Base-by-base conservation (phyloP, 495 filamentous ascomycete species). In the Gamarada debralockiae region DNA sequence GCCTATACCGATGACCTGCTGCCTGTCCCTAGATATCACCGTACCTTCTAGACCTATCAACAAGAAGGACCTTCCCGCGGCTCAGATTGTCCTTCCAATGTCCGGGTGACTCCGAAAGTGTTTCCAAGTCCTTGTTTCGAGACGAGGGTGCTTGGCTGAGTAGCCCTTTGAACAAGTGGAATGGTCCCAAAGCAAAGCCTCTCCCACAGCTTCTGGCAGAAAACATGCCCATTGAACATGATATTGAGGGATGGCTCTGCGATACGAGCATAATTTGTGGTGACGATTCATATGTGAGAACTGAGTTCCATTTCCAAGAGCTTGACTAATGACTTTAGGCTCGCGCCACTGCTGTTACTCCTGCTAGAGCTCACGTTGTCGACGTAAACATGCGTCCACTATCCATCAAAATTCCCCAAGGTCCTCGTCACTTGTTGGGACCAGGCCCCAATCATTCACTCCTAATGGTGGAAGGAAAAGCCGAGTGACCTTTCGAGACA, bases 301-400 rank as follows among this genome's bases (percentile, higher is more conserved):
- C 13, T 50, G 12, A 45, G 15, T 25, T 36, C 22, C 23, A 14
- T 39, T 20, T 23, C 3, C 2, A 14, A 40, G 37, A 20, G 13
- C 23, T 21, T 29, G 18, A 29, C 48, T 52, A 47, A 48, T 14
- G 3, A n/a, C 10, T 0, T 8, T 15, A 61, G 53, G 44, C 42
- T 20, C 49, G 31, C 24, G 55, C 53, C 7, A 59, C 55, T 20
- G 56, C 34, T 22, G n/a, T 57, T 10, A 6, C 48, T 33, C 48
- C 55, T 17, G 48, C 34, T 5, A 58, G 52, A 29, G 51, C 55
- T 0, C 41, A 48, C 17, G 47, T 56, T 13, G 29, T 58, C 4
- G 44, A 58, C 12, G 31, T 61, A 15, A 52, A 55, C 31, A 7
- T 8, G 18, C 21, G 33, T 3, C 15, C 42, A 27, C 44, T 39